phyloP scores from a whole-genome alignment of 495 filamentous ascomycete species.

The Pseudomonodictys pantanalensis region DNA sequence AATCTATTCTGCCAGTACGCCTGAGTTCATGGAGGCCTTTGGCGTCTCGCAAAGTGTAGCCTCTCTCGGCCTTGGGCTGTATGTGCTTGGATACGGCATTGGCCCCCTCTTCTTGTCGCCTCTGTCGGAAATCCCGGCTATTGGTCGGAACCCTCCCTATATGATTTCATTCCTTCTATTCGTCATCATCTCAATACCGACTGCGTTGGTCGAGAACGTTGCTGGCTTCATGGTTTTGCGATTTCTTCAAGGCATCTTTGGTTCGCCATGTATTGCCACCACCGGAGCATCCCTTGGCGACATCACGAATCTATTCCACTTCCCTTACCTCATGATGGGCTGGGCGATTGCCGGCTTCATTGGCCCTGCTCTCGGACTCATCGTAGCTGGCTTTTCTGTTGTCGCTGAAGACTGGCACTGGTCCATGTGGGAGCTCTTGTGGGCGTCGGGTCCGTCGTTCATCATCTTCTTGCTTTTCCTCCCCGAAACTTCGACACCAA shows the following conservation, averaged over 20 bases:
- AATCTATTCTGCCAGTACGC: conserved; percentile 47
- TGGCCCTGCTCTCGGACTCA: conserved; percentile 57
- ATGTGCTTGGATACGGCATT: conserved; percentile 51
- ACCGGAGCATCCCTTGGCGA: too few relatives aligned
- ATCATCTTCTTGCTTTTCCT: conserved; percentile 52
- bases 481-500: conserved; percentile 53
- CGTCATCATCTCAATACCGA: conserved; percentile 48
- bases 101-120: conserved; percentile 49
- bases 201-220: conserved; percentile 48
- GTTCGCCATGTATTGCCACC: conserved; percentile 50
- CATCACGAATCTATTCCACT: too few relatives aligned
- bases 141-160: conserved; percentile 49
- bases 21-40: conserved; percentile 43
- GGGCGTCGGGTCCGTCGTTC: conserved; percentile 48
- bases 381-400: conserved; percentile 63
- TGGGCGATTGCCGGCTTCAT: not conserved
- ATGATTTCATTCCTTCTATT: conserved; percentile 46
- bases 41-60: conserved; percentile 41
- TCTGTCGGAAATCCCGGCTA: conserved; percentile 45
- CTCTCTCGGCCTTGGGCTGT: conserved; percentile 50
- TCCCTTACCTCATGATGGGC: not conserved
- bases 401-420: conserved; percentile 48
- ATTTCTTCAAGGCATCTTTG: conserved; percentile 55
- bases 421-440: conserved; percentile 47
- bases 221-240: conserved; percentile 49